A percentile compares a stretch with the other conserved stretches of the same genome.
Evolutionary conservation across 2,329 filamentous ascomycete genomes (phyloP).

Genomic region (Aspergillus caelatus): DNA sequence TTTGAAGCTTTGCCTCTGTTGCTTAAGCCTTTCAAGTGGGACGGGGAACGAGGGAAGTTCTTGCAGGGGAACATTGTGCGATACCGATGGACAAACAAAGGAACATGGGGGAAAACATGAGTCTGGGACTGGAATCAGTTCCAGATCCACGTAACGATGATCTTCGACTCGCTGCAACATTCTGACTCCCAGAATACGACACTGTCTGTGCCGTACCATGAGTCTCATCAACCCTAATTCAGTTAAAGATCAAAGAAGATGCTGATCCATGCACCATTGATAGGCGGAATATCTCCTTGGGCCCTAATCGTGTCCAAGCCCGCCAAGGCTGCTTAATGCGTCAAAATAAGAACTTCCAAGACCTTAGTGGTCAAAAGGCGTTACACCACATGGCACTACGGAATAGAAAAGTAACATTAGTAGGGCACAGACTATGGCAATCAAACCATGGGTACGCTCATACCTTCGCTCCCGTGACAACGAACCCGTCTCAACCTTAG

Average conservation of each 20-base stretch:
- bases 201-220: neutral
- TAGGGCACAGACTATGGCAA: neutral
- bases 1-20: neutral
- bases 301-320: neutral
- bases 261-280: neutral
- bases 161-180: neutral
- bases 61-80: neutral
- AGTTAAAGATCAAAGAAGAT: neutral
- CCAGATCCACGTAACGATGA: neutral
- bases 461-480: neutral
- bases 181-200: neutral
- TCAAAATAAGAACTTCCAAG: neutral
- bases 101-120: neutral
- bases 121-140: neutral
- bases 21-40: neutral
- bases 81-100: neutral
- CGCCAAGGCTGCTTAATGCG: neutral
- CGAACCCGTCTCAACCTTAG: neutral
- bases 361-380: neutral
- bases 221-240: neutral
- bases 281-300: neutral
- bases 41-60: neutral
- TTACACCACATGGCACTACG: constrained; percentile 1
- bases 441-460: neutral
- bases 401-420: neutral